phyloP scores from a whole-genome alignment of 116 monocot genomes.

The Dioscorea cayenensis region DNA sequence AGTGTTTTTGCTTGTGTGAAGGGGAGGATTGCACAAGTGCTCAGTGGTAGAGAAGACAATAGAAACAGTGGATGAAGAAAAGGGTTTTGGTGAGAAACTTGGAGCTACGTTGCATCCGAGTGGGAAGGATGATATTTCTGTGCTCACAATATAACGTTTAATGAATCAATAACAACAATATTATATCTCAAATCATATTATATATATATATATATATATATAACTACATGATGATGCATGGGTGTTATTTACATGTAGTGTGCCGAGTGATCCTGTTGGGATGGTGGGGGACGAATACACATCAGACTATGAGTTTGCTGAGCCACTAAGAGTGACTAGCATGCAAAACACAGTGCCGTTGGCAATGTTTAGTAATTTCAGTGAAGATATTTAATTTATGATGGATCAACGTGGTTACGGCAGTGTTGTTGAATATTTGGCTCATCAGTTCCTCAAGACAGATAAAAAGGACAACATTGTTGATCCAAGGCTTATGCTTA shows the following conservation, averaged over 20 bases:
- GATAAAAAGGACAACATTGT: conserved; percentile 17
- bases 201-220: no score
- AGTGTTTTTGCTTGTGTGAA: conserved; percentile 4
- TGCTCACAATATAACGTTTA: conserved; percentile 64
- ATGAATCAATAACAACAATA: not conserved
- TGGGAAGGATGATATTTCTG: conserved; percentile 53
- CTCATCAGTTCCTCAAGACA: conserved; percentile 37
- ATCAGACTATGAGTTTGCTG: conserved; percentile 70
- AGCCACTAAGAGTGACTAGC: conserved; percentile 78
- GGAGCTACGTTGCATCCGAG: conserved; percentile 14
- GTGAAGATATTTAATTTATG: conserved; percentile 52
- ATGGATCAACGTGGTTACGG: conserved; percentile 65
- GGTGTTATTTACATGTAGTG: conserved; percentile 13
- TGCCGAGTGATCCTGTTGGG: conserved; percentile 44
- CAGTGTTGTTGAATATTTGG: conserved; percentile 34
- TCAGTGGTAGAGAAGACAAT: conserved; percentile 15
- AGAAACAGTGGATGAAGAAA: conserved; percentile 1
- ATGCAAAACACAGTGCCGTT: conserved; percentile 53
- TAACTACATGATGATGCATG: no score
- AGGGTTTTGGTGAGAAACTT: conserved; percentile 16
- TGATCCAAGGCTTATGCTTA: conserved; percentile 33
- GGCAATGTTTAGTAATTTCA: conserved; percentile 47
- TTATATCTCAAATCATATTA: no score
- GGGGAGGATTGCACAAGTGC: conserved; percentile 33
- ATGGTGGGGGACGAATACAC: conserved; percentile 72